Evolutionary conservation across 495 filamentous ascomycete species (phyloP), one percentile per base, ranked within the genome.

Genomic region (Trichoderma asperelloides): DNA sequence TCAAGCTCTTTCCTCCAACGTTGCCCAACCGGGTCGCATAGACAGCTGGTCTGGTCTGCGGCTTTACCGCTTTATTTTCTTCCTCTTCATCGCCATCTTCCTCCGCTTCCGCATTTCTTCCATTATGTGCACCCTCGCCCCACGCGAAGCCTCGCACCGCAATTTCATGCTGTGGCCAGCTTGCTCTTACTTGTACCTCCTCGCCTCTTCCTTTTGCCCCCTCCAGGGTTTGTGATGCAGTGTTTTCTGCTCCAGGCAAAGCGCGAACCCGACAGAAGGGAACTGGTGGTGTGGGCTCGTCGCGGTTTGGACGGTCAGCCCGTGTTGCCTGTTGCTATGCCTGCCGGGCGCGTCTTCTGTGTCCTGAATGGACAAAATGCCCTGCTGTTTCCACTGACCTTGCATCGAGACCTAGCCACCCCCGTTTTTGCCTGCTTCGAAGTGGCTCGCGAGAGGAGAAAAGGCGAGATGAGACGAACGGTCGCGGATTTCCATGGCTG

Each of bases 141-240:
- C 33, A 37, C 33, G 33, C 33, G 9, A 7, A 8, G 33, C 33
- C 33, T 37, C 33, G 33, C 33, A 37, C 33, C 33, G 33, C 33
- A 37, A 37, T 37, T 37, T 37, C 33, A 37, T 37, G 33, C 33
- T 37, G 33, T 37, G 33, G 33, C 33, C 33, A 37, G 33, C 33
- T 37, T 37, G 33, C 27, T 30, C 55, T 60, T 25, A 30, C 27
- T 30, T 25, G 30, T 25, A 30, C 25, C 55, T 60, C 55, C 55
- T n/a, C 23, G 23, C 23, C 55, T 30, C 16, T 4, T 60, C 55
- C 21, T 30, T 18, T 30, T 60, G 23, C 55, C 55, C 55, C 55
- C 25, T 60, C 55, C 55, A 60, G 55, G 55, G 27, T 60, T 30
- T 25, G 55, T 60, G 55, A 60, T 60, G 55, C 55, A 60, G 23